Base-by-base conservation (phyloP, 768 basidiomycete genomes). In the Chalciporus piperatus region DNA sequence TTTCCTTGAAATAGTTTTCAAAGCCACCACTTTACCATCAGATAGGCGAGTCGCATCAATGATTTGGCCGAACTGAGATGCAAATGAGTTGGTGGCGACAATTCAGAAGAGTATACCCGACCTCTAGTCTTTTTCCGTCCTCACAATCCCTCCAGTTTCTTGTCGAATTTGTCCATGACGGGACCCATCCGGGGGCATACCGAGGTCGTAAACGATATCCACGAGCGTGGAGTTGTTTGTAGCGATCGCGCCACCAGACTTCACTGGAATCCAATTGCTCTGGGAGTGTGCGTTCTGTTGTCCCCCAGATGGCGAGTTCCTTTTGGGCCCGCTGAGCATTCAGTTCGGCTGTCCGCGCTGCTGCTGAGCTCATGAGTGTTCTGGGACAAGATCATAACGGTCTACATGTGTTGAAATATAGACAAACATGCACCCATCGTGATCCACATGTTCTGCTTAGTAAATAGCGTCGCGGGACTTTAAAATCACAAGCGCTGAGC, bases 161-260 rank as follows among this genome's bases (percentile, higher is more conserved):
- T 2, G 48, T 52, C 13, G 23, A 52, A 45, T 7, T 17, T 28
- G n/a, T 46, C 74, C 74, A 75, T 63, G 72, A 33, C 22, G 43
- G 67, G 4, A 75, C 69, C 30, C 54, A 54, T 6, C 59, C 56
- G n/a, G 61, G 47, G 4, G 72, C 54, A 47, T 68, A 73, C 1
- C 74, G 61, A 1, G 67, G 58, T 2, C 72, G 67, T 9, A 75
- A 62, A 10, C 55, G 42, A 50, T 74, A 74, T 16, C 72, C 70
- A n/a, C 51, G 50, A 13, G 49, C 56, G 20, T 59, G 41, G 2
- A 72, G 0, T 70, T 70, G 72, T 1, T 44, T n/a, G 38, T 68
- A 64, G 49, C 62, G 64, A 32, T 60, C 57, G 2, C 59, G 25
- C 60, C 60, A 61, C 52, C 57, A 59, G 11, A 45, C 14, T 42